Percentiles rank a stretch among this genome's conserved stretches.
phyloP scores from a whole-genome alignment of 768 basidiomycete genomes.

The Termitomyces bulborhizus region DNA sequence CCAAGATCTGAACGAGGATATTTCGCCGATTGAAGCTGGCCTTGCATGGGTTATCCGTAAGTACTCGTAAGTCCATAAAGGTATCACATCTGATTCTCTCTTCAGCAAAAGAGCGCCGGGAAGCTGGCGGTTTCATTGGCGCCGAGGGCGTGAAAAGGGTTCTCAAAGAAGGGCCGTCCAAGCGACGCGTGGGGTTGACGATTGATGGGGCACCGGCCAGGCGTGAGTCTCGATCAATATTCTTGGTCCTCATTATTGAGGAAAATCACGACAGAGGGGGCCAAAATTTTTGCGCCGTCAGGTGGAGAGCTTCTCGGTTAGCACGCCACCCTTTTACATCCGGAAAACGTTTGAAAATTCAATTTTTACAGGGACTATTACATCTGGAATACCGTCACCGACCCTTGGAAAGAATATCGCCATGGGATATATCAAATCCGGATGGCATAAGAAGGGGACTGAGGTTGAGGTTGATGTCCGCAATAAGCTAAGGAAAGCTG shows the following conservation, averaged over 20 bases:
- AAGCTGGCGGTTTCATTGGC: constrained; percentile 71
- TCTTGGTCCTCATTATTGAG: neutral
- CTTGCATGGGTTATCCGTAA: constrained; percentile 89
- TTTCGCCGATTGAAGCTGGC: constrained; percentile 86
- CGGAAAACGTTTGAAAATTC: neutral
- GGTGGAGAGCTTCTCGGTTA: constrained; percentile 55
- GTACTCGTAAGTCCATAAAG: constrained; percentile 56
- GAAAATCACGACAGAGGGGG: constrained; percentile 51
- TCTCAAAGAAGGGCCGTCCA: constrained; percentile 71
- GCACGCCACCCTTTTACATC: constrained; percentile 16
- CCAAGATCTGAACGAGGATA: constrained; percentile 84
- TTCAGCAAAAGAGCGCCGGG: constrained; percentile 77
- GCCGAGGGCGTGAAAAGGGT: constrained; percentile 67
- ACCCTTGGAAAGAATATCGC: constrained; percentile 88
- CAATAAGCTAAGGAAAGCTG: constrained; percentile 68
- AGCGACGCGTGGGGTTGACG: constrained; percentile 75
- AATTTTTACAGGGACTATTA: constrained; percentile 57
- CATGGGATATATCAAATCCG: constrained; percentile 85
- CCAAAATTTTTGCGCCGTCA: constrained; percentile 58
- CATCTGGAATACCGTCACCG: constrained; percentile 95
- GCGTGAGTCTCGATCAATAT: constrained; percentile 40
- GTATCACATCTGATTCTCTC: neutral
- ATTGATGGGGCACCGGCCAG: constrained; percentile 84
- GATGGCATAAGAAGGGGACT: constrained; percentile 88
- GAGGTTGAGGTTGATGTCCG: constrained; percentile 82